A percentile compares a stretch with the other conserved stretches of the same genome.
Conservation (phyloP, 176 grass and related monocot species). For the Saccharum officinarum region DNA sequence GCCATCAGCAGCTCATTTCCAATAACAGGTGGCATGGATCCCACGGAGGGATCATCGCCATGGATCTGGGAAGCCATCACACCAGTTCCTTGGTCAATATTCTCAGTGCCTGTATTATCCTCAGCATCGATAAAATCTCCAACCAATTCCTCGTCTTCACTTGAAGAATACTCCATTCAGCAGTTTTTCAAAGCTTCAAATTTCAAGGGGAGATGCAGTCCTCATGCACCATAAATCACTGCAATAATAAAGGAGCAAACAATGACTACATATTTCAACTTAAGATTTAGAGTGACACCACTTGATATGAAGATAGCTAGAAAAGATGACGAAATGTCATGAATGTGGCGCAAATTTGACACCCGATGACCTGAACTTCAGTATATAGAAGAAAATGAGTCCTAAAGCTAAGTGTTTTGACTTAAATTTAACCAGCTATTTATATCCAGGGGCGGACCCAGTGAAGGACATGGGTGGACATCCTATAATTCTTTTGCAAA, state of each 20-base stretch:
- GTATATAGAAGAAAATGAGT: conserved; percentile 14
- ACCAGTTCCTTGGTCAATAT: conserved; percentile 37
- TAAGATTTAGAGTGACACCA: not conserved
- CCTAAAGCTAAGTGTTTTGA: not conserved
- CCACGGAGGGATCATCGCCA: conserved; percentile 19
- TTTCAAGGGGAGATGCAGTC: not conserved
- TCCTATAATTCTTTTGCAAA: not conserved
- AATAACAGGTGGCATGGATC: conserved; percentile 14
- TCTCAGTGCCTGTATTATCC: conserved; percentile 43
- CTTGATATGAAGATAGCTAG: not conserved
- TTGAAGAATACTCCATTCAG: conserved; percentile 85
- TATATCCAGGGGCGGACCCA: not conserved
- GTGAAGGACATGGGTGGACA: not conserved
- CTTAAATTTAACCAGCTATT: conserved; percentile 17
- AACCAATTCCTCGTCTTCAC: conserved; percentile 66
- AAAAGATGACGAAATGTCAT: not conserved
- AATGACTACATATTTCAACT: not conserved
- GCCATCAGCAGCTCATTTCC: conserved; percentile 39
- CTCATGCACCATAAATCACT: not conserved
- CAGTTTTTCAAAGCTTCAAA: not conserved
- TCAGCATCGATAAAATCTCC: conserved; percentile 63
- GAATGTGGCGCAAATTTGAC: not conserved
- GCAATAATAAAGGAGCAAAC: conserved; percentile 5
- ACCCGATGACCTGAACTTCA: not conserved
- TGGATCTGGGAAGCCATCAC: conserved; percentile 28